Evolutionary conservation across 2,329 filamentous ascomycete genomes (phyloP).

Genomic region (Epichloe scottii): DNA sequence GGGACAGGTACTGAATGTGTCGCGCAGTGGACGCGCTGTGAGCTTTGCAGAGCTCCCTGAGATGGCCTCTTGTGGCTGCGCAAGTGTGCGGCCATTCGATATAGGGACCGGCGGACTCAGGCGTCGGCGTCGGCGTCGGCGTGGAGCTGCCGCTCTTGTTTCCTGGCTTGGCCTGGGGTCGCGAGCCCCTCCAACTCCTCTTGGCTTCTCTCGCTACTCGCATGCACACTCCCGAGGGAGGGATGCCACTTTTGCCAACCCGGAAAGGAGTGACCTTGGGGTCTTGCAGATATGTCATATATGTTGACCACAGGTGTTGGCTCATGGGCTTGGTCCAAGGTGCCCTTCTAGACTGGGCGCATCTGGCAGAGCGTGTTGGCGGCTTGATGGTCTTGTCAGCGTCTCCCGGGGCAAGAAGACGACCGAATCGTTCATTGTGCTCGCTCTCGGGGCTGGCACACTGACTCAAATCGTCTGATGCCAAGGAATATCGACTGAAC

Average conservation of each 20-base stretch:
- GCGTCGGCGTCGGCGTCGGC: constrained; percentile 45
- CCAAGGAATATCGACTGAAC: constrained; percentile 42
- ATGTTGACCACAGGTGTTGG: constrained; percentile 53
- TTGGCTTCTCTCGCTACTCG: constrained; percentile 55
- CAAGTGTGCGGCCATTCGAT: constrained; percentile 53
- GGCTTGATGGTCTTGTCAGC: constrained; percentile 19
- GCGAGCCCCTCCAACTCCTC: constrained; percentile 53
- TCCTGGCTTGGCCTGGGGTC: constrained; percentile 21
- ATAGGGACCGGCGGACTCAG: constrained; percentile 32
- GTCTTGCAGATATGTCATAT: constrained; percentile 52
- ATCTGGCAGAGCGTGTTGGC: constrained; percentile 5
- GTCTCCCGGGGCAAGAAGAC: constrained; percentile 17
- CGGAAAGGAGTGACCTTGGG: constrained; percentile 55
- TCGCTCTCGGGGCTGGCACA: constrained; percentile 38
- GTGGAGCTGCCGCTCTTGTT: constrained; percentile 41
- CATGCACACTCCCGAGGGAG: constrained; percentile 50
- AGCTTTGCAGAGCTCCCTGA: constrained; percentile 49
- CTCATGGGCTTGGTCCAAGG: constrained; percentile 55
- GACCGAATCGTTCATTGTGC: constrained; percentile 12
- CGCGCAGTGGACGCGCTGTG: constrained; percentile 34
- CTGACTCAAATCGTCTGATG: constrained; percentile 41
- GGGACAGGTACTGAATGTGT: constrained; percentile 34
- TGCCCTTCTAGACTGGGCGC: constrained; percentile 32
- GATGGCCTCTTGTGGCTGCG: constrained; percentile 47
- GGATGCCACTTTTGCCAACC: constrained; percentile 49